These are phyloP conservation scores for Apiospora aurea DNA, from an alignment of 2,329 filamentous ascomycete genomes.

Conservation along the genomic window DNA sequence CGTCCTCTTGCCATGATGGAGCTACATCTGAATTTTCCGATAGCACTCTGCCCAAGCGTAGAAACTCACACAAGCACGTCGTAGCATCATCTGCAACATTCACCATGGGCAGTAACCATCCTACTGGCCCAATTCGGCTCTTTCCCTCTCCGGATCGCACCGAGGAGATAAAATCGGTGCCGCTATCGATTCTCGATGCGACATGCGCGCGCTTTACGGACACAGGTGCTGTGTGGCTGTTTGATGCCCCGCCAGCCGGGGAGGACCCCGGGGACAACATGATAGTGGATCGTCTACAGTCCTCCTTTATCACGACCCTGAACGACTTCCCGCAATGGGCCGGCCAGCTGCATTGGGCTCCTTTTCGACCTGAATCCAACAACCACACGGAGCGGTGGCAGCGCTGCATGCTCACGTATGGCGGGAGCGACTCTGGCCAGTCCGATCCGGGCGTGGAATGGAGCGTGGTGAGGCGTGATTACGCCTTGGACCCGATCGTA, in stretches of 20 bases:
- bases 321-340: conserved; percentile 50
- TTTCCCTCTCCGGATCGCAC: conserved; percentile 21
- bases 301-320: conserved; percentile 45
- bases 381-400: conserved; percentile 42
- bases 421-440: conserved; percentile 9
- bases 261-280: conserved; percentile 29
- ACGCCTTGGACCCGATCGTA: conserved; percentile 40
- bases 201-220: conserved; percentile 49
- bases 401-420: conserved; percentile 45
- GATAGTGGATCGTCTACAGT: conserved; percentile 27
- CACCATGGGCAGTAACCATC: neutral
- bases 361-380: conserved; percentile 33
- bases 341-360: conserved; percentile 49
- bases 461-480: conserved; percentile 40
- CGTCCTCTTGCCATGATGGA: neutral
- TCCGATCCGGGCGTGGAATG: conserved; percentile 52
- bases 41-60: neutral
- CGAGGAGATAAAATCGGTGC: conserved; percentile 8
- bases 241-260: conserved; percentile 37
- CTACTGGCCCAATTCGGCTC: conserved; percentile 11
- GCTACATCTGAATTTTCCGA: neutral
- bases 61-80: neutral
- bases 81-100: neutral
- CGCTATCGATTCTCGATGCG: conserved; percentile 52
- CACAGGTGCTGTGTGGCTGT: conserved; percentile 54